Evolutionary conservation across 345 rosid species (phyloP), one percentile per base, ranked within the genome.

Genomic region (Syzygium jambos): DNA sequence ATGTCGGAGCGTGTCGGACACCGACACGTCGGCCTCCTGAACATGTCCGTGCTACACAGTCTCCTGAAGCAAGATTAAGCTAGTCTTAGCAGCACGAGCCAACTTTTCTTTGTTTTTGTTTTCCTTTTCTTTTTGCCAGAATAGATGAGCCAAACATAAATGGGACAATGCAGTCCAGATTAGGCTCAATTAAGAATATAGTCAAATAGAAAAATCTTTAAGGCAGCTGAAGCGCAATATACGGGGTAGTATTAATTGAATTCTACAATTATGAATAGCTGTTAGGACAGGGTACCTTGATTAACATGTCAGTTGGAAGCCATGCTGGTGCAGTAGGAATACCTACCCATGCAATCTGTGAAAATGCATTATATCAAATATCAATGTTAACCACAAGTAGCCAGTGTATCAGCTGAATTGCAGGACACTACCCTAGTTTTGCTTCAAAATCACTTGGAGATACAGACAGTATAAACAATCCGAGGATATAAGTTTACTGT

Each of bases 261-360:
- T 73, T 73, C 80, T 41, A 38, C 49, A 19, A 19, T 1, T 0
- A 34, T 13, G 49, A 38, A 38, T 34, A 73, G 80, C 0, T 19
- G 38, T 78, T 38, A 19, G 3, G 9, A 2, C 46, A 46, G 25
- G 82, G 52, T 93, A 96, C 99, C 98, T 93, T 93, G 90, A 96
- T 97, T 82, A 97, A 95, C 98, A 97, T 96, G 51, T 97, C 95
- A 25, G 98, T 95, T 13, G 98, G 99, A 87, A 97, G 93, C 99
- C 98, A 97, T 85, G 98, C 98, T 1, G 99, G 98, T 85, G 98
- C 96, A 16, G 98, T 97, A 3, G 99, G 99, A 57, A 97, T 89
- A 46, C 99, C 99, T 43, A 96, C 98, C 99, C 98, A 97, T 51
- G 96, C 92, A 90, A 96, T 91, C 99, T 97, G 90, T 21, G 73